Base-by-base conservation (phyloP, 108 stramenopile genomes). In the Cyclotella sp. region DNA sequence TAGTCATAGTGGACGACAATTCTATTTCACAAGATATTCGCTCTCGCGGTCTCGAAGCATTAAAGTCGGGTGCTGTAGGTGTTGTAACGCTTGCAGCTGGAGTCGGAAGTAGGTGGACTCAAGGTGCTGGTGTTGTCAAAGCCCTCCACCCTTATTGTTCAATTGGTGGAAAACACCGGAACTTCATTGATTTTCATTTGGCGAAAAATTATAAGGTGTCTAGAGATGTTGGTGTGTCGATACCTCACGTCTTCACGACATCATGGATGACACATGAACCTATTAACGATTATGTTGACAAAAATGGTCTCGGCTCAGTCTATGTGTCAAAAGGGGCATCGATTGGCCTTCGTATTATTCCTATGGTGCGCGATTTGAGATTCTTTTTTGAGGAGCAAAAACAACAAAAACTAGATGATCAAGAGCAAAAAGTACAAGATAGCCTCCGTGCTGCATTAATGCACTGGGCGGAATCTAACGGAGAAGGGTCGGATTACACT, bases 61-160 rank as follows among this genome's bases (percentile, higher is more conserved):
- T 88, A 15, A 15, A 45, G n/a, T 72, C 72, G 8, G 88, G 88
- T 14, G 68, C 76, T 19, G 83, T 88, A 13, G 88, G 71, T 28
- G 76, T 84, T 46, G 74, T 88, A 10, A 84, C 82, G 16, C 77
- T 88, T 14, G 88, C 88, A 12, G 88, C 88, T 14, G 88, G 88
- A 28, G 82, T 88, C 29, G 88, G 88, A 13, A 82, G 80, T 40
- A 82, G 88, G 14, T 88, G 88, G 88, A 86, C 88, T n/a, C 83
- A 86, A 58, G 88, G 88, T 41, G 88, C 88, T 13, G 88, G 88
- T 1, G 83, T 84, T 57, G 85, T 86, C 9, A 88, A 88, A 65
- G 88, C 85, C 8, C 53, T 88, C 9, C 67, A 88, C 53, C 88
- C 88, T 4, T 88, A 74, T 63, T 86, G 85, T 67, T 86, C 73